Evolutionary conservation across 495 filamentous ascomycete species (phyloP), one percentile per base, ranked within the genome.

Genomic region (Annulohypoxylon stygium): DNA sequence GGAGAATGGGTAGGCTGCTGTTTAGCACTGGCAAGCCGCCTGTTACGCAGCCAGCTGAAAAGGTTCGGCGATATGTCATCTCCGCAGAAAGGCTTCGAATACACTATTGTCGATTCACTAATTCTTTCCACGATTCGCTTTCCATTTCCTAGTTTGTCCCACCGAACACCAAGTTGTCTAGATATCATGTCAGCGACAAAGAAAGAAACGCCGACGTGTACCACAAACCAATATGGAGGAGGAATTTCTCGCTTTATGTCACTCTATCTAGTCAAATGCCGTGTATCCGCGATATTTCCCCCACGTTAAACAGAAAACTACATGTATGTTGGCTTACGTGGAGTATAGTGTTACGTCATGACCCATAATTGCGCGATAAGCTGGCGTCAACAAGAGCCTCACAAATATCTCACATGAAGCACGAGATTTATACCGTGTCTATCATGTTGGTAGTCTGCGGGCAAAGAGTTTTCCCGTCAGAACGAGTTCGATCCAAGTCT

Each of bases 131-230:
- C 9, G 9, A 23, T 25, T 55, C 53, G 53, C 53, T 16, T 37
- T 57, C 36, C 26, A 10, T 39, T 39, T 58, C 54, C 54, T 23
- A 9, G 14, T 37, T 58, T 23, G 14, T 18, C 54, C 18, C 20
- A 25, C 54, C 14, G 7, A 58, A 3, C 9, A 39, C 14, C 39
- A 39, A 8, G n/a, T n/a, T 16, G 11, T 58, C 39, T 2, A 6
- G n/a, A 39, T 58, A 23, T 58, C 11, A 58, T 57, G 26, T 58
- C n/a, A 58, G 54, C 5, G 2, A 8, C 10, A 9, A 58, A 20
- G 34, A 58, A 39, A 58, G 54, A 39, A 58, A 58, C 54, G 54
- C 54, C 54, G 54, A 9, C 12, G 7, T 58, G 54, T 58, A 39
- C 39, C 54, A 39, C 33, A 23, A 18, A 33, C 12, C n/a, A 39